Evolutionary conservation across 192 early-diverging fungal genomes (phyloP).

Genomic region (Endogone sp.): DNA sequence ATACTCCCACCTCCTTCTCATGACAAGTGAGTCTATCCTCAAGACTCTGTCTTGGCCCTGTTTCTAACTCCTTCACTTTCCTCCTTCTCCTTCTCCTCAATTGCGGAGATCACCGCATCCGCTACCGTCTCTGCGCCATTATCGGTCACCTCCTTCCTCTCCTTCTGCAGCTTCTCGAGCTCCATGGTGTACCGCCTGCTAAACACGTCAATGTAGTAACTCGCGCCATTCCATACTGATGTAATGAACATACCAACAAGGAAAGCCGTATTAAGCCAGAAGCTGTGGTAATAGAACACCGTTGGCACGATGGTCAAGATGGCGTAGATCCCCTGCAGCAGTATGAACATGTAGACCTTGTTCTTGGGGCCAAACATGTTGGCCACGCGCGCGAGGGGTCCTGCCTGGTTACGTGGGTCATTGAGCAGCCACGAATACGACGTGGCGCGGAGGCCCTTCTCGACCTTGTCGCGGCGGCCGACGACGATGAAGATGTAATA

Average conservation of each 20-base stretch:
- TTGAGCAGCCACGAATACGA: slow-evolving; percentile 61
- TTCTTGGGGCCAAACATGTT: slow-evolving; percentile 45
- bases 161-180: slow-evolving; percentile 13
- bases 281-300: slow-evolving; percentile 43
- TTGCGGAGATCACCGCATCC: neutral
- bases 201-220: slow-evolving; percentile 71
- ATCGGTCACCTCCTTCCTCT: neutral
- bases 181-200: slow-evolving; percentile 44
- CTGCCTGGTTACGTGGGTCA: slow-evolving; percentile 31
- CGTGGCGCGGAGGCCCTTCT: slow-evolving; percentile 40
- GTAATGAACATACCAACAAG: slow-evolving; percentile 46
- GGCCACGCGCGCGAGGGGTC: slow-evolving; percentile 33
- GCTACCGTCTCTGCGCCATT: neutral
- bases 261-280: slow-evolving; percentile 50
- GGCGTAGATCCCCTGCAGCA: slow-evolving; percentile 51
- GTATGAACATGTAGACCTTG: slow-evolving; percentile 57
- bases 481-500: slow-evolving; percentile 3
- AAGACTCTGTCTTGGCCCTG: neutral
- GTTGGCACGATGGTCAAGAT: slow-evolving; percentile 42
- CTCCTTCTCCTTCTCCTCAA: neutral
- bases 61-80: neutral
- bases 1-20: too few relatives aligned
- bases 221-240: slow-evolving; percentile 63
- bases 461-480: neutral
- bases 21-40: too few relatives aligned